Evolutionary conservation across 2,329 filamentous ascomycete species (phyloP), one percentile per base, ranked within the genome.

Genomic region (Alternaria triticimaculans): DNA sequence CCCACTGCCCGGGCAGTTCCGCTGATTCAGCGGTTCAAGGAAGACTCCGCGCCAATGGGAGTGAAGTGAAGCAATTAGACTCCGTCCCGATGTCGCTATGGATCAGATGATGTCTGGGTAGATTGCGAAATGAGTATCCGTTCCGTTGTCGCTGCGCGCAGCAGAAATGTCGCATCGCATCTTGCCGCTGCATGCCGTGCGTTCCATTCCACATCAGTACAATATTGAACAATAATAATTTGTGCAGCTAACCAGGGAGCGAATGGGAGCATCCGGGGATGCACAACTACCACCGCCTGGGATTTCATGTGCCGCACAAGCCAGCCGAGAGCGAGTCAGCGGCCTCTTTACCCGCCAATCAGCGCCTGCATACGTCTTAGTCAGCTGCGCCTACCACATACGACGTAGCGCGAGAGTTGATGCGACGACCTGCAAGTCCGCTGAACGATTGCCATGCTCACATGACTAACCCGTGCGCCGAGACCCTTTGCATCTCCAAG

Each of bases 231-330:
- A 11, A 25, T 20, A 30, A 21, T 9, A 20, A 60, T 10, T 12
- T 57, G 30, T 49, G 51, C 50, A 37, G 41, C 33, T 37, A 37
- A 20, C 18, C 11, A 33, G 33, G 8, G 26, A 7, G 41, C 57
- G 26, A 48, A 60, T 55, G 53, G 41, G 49, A 55, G 37, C n/a
- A 25, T 55, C 48, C 57, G 57, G 57, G n/a, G 49, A 55, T 15
- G 49, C n/a, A 28, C 5, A 26, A 41, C 44, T 48, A 30, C 43
- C 41, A 25, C 58, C 15, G 21, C 50, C 37, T 18, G 12, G 30
- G 58, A 44, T 37, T 54, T 44, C 57, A 55, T 45, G 26, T 37
- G 28, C 49, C 49, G 57, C 41, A 48, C 20, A 45, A 14, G 37
- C 15, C 23, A 33, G 26, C 44, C 58, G 58, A 37, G 56, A 28